Conservation (phyloP, 2,329 filamentous ascomycete species). For the Neodidymelliopsis sp. region DNA sequence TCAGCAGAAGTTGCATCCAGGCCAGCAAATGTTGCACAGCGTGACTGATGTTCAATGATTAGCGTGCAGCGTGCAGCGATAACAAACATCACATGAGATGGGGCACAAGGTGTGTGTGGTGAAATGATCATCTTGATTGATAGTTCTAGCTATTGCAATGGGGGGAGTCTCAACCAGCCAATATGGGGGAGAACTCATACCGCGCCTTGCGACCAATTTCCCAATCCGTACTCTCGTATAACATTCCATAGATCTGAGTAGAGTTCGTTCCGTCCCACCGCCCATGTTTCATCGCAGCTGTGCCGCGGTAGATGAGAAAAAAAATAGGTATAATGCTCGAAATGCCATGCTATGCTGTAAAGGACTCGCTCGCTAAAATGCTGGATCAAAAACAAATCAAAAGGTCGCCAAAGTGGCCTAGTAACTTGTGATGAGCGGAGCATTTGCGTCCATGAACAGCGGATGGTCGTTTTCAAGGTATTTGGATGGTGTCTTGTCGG, state of each 20-base stretch:
- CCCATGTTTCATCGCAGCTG: slow-evolving; percentile 18
- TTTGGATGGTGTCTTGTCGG: slow-evolving; percentile 47
- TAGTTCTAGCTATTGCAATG: slow-evolving; percentile 32
- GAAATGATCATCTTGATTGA: slow-evolving; percentile 30
- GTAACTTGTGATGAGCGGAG: slow-evolving; percentile 51
- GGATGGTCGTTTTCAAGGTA: slow-evolving; percentile 49
- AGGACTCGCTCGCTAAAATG: slow-evolving; percentile 49
- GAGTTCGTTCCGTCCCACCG: slow-evolving; percentile 12
- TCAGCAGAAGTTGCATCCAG: slow-evolving; percentile 14
- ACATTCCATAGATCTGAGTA: slow-evolving; percentile 18
- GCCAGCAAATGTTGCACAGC: slow-evolving; percentile 8
- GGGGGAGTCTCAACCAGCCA: slow-evolving; percentile 36
- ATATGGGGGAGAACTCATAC: slow-evolving; percentile 34
- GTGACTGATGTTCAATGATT: slow-evolving; percentile 23
- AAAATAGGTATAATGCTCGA: slow-evolving; percentile 41
- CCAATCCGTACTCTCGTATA: slow-evolving; percentile 12
- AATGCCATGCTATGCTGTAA: slow-evolving; percentile 39
- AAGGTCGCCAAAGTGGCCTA: slow-evolving; percentile 44
- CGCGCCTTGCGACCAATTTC: slow-evolving; percentile 18
- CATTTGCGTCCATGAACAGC: slow-evolving; percentile 51
- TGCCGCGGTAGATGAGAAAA: slow-evolving; percentile 28
- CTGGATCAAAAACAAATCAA: slow-evolving; percentile 45
- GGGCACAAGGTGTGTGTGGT: slow-evolving; percentile 18
- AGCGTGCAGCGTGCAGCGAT: slow-evolving; percentile 25
- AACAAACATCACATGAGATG: slow-evolving; percentile 28